Evolutionary conservation across 768 basidiomycete species (phyloP).

Genomic region (Tulasnella sp.): DNA sequence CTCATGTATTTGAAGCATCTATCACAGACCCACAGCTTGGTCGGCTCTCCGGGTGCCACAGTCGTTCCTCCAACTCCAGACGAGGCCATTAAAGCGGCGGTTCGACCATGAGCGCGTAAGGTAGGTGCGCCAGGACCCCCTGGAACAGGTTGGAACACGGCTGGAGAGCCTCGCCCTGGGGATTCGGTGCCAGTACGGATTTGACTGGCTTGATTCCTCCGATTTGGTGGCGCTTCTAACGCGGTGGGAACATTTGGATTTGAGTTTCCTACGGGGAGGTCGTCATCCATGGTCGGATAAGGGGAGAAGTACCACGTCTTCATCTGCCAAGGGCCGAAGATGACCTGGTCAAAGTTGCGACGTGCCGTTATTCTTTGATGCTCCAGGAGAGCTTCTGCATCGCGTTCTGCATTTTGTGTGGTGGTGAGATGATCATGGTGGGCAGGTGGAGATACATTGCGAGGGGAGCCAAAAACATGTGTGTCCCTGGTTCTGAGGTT

Average conservation of each 20-base stretch:
- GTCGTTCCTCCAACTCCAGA: constrained; percentile 40
- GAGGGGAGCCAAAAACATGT: neutral
- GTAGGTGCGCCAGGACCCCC: constrained; percentile 33
- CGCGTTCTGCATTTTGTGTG: constrained; percentile 6
- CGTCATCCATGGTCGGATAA: constrained; percentile 65
- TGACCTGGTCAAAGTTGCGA: constrained; percentile 78
- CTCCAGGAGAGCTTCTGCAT: constrained; percentile 40
- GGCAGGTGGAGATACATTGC: neutral
- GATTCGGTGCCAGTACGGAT: neutral
- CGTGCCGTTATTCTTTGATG: constrained; percentile 56
- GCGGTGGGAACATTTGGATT: neutral
- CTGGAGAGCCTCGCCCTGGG: neutral
- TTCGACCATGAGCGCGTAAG: constrained; percentile 54
- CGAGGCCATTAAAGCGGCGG: constrained; percentile 59
- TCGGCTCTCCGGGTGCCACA: constrained; percentile 27
- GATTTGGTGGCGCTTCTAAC: neutral
- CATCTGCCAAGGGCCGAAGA: constrained; percentile 77
- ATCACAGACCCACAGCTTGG: constrained; percentile 69
- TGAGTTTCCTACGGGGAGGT: constrained; percentile 24
- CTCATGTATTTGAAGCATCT: constrained; percentile 96
- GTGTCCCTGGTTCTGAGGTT: neutral
- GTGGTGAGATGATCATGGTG: constrained; percentile 1
- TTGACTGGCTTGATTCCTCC: neutral
- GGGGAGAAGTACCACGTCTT: constrained; percentile 95
- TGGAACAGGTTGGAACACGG: neutral